Base-by-base conservation (phyloP, 176 grass and related monocot species). In the Zizania latifolia region DNA sequence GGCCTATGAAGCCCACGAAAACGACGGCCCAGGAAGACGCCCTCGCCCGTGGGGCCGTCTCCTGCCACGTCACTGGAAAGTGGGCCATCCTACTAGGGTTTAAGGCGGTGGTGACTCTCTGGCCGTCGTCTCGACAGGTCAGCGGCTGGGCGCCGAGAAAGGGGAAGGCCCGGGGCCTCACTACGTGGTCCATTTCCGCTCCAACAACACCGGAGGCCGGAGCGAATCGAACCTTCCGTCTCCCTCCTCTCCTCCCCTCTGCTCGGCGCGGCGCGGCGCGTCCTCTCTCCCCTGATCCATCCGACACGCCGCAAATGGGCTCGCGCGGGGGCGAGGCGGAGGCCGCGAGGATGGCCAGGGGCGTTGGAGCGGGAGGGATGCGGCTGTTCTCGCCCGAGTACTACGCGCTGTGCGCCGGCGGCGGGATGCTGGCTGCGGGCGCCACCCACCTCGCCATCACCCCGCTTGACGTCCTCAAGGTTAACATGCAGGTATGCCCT, bases 401-500 rank as follows among this genome's bases (percentile, higher is more conserved):
- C 83, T 98, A 98, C 80, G 91, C 89, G 6, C 81, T 98, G 3
- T 98, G 89, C 81, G 69, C 86, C 40, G 88, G 77, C 72, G 91
- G 95, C n/a, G 95, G 95, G 61, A 94, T 94, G 95, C 81, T 94
- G 34, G 88, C 91, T 26, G 91, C 94, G 19, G 94, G 91, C 80
- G 70, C 94, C 45, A 94, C 91, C 16, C 94, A 98, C 80, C 89
- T 98, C 76, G 91, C 89, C 74, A 94, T 92, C 82, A 98, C 91
- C 12, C 94, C 94, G 19, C 81, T 98, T 63, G 94, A 98, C 76
- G 95, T 98, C 35, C 79, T 98, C 69, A 94, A 98, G 86, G 91
- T 98, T 70, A 94, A 98, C 80, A 98, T 98, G 95, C 91, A 98
- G 88, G 95, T 92, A 57, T 50, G 68, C 5, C n/a, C n/a, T n/a